Percentiles rank a stretch among this genome's conserved stretches.
Conservation (phyloP, 2,329 filamentous ascomycete genomes). For the Diplodia sapinea region DNA sequence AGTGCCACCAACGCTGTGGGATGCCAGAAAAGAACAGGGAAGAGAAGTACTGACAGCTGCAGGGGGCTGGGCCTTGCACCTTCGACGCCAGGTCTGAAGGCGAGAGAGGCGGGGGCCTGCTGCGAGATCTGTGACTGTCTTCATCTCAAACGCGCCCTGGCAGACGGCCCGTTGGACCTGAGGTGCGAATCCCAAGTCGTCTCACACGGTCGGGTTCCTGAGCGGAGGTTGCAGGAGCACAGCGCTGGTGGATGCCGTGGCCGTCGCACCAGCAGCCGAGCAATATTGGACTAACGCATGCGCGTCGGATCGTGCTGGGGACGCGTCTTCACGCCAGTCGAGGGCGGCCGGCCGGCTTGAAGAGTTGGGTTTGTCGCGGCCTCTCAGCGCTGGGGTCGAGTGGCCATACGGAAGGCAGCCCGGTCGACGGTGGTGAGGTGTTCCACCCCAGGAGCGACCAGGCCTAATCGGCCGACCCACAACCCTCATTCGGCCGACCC, state of each 20-base stretch:
- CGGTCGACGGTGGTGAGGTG: no score
- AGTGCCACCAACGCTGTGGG: slow-evolving; percentile 22
- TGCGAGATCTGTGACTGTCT: slow-evolving; percentile 18
- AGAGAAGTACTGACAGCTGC: background rate
- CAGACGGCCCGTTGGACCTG: background rate
- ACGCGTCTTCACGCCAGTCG: slow-evolving; percentile 15
- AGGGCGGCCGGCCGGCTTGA: background rate
- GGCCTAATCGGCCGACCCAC: no score
- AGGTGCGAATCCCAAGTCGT: background rate
- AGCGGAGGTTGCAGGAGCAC: slow-evolving; percentile 8
- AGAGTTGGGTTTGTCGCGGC: background rate
- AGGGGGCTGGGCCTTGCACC: background rate
- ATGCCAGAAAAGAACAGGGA: slow-evolving; percentile 19
- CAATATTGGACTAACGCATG: slow-evolving; percentile 7
- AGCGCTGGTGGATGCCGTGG: background rate
- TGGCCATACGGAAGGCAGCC: slow-evolving; percentile 5
- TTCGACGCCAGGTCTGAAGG: background rate
- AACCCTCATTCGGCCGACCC: no score
- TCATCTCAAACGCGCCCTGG: slow-evolving; percentile 14
- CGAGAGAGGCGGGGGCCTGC: background rate
- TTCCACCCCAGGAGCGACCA: no score
- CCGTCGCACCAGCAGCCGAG: slow-evolving; percentile 4
- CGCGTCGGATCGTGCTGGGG: slow-evolving; percentile 9
- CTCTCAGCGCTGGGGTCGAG: background rate
- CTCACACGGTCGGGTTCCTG: background rate